A percentile compares a stretch with the other conserved stretches of the same genome.
phyloP scores from a whole-genome alignment of 1,284 basidiomycete genomes.

The Inonotus hispidus region DNA sequence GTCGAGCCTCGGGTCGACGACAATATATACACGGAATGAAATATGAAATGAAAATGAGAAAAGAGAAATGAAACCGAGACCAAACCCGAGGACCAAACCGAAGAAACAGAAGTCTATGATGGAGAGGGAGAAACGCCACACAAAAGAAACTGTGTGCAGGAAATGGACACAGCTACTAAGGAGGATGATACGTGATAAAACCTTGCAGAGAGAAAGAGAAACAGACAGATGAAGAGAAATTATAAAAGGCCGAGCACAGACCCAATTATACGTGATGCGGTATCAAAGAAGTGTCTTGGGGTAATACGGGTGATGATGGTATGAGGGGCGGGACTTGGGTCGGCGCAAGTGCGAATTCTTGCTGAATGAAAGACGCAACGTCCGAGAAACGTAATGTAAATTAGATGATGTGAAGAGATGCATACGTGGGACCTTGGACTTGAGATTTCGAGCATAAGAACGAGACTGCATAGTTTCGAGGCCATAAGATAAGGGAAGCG shows the following conservation, averaged over 20 bases:
- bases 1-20: neutral
- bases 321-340: neutral
- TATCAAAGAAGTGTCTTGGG: neutral
- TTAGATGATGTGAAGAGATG: neutral
- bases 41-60: neutral
- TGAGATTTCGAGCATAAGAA: slow-evolving; percentile 1
- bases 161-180: neutral
- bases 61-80: neutral
- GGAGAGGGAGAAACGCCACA: neutral
- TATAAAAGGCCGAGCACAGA: neutral
- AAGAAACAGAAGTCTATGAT: neutral
- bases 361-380: neutral
- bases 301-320: neutral
- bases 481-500: neutral
- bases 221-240: too few relatives aligned
- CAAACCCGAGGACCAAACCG: neutral
- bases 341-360: neutral
- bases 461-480: neutral
- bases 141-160: neutral
- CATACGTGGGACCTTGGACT: neutral
- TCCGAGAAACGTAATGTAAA: neutral
- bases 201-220: too few relatives aligned
- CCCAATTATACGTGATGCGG: neutral
- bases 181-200: neutral
- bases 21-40: neutral